Evolutionary conservation across 352 stramenopile species (phyloP), one percentile per base, ranked within the genome.

Genomic region (Globisporangium alternatum): DNA sequence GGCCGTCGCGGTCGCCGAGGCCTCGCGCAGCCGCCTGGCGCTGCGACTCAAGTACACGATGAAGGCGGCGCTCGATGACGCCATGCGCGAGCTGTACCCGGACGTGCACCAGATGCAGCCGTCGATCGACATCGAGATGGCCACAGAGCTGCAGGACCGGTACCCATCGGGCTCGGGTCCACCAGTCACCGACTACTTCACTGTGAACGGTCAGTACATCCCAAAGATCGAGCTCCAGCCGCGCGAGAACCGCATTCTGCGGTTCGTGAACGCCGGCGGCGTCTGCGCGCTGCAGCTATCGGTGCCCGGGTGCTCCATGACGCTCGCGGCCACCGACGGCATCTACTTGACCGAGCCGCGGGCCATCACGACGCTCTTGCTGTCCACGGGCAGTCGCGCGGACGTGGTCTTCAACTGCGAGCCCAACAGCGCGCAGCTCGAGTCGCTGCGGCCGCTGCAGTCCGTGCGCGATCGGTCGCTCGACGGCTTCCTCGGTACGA

Each of bases 171-270:
- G 65, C 31, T n/a, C 33, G 7, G 49, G 43, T 9, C 80, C 80
- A 1, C 69, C 71, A 0, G 73, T 89, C 33, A 77, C 67, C 12
- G 72, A 76, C 31, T 94, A 88, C 66, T 87, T 88, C 59, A 78
- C 74, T 0, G 74, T 93, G 8, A 94, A 94, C 58, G 86, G 86
- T 13, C 77, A 88, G 56, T 88, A 83, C 57, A 54, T 89, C 59
- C 82, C 83, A 13, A 86, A 77, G 61, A 78, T 94, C 33, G 60
- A 80, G 53, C 63, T 91, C 12, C 65, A 62, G 7, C 77, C 79
- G 10, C 62, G 77, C 37, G 79, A 88, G 54, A 85, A 88, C 57
- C 65, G 84, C 1, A 57, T 84, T 19, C 78, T 90, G 31, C 80
- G 86, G 0, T 57, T 94, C 44, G 31, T 94, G 48, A 87, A 94